A percentile compares a stretch with the other conserved stretches of the same genome.
phyloP scores from a whole-genome alignment of 1,284 basidiomycete species.

The Irpex sp. region DNA sequence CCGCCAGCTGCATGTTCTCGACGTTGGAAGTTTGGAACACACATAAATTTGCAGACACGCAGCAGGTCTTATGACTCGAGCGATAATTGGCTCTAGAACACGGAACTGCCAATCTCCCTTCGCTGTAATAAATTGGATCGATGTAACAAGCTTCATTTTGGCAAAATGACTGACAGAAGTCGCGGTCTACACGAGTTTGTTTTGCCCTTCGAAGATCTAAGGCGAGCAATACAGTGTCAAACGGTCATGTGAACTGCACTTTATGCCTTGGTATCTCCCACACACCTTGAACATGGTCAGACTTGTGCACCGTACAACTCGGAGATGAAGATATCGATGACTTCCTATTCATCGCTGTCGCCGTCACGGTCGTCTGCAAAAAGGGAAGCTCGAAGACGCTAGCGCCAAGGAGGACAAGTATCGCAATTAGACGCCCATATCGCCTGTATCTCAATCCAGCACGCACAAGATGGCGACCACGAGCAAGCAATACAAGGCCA shows the following conservation, averaged over 20 bases:
- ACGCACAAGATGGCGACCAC: conserved; percentile 50
- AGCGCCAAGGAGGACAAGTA: neutral
- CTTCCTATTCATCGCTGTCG: neutral
- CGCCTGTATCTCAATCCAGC: too few species aligned
- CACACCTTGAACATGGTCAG: neutral
- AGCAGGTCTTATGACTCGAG: neutral
- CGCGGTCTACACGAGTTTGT: neutral
- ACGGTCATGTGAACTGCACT: neutral
- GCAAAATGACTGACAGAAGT: neutral
- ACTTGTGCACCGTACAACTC: neutral
- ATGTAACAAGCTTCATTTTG: neutral
- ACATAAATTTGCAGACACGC: neutral
- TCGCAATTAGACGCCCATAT: neutral
- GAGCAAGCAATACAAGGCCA: conserved; percentile 78
- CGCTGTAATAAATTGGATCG: neutral
- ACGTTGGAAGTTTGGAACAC: neutral
- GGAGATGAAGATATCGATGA: neutral
- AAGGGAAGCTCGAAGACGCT: neutral
- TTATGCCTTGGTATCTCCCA: neutral
- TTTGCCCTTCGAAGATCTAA: neutral
- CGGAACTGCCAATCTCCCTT: neutral
- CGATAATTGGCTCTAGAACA: neutral
- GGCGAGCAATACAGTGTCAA: neutral
- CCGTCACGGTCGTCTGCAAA: neutral
- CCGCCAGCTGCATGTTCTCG: neutral